Evolutionary conservation across 2,329 filamentous ascomycete species (phyloP), one percentile per base, ranked within the genome.

Genomic region (Aureobasidium vineae): DNA sequence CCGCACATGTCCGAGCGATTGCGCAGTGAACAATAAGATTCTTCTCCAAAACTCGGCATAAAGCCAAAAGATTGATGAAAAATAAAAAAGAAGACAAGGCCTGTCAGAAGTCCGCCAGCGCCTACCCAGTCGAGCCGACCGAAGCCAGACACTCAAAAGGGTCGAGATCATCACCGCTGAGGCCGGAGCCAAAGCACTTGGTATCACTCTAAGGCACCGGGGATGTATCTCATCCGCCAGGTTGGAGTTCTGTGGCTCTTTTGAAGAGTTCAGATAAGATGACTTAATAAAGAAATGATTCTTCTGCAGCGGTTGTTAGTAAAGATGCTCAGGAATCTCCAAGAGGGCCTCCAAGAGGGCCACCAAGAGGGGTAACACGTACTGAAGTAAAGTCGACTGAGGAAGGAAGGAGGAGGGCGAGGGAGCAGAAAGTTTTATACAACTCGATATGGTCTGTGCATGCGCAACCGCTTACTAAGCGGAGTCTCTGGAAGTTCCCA

Each of bases 201-300:
- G 84, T 80, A 89, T 93, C 90, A 95, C 90, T 92, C 90, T 91
- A 86, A 88, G 89, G 89, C 82, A 84, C 84, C 87, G 90, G 91
- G 90, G 91, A 91, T 90, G 75, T 75, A 70, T 81, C 79, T 96
- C 91, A 95, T 96, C 91, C 91, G 90, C 90, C 91, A 92, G 91
- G 90, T 88, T 94, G 86, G 87, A 87, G 86, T 83, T 92, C 89
- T 94, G 90, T 92, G 86, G 90, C 92, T 96, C 85, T 84, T 90
- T 86, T 92, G 85, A 87, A 87, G 86, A 94, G 89, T 88, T 91
- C 89, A 95, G 90, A 91, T 88, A 85, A 84, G 86, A 89, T 92
- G 88, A 88, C 91, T 85, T 88, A 93, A 92, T 97, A 93, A 96
- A 90, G 96, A 96, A 91, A 33, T 26, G 91, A 94, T 94, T 93